Conservation (phyloP, 768 basidiomycete genomes). For the Agaricus blazei region DNA sequence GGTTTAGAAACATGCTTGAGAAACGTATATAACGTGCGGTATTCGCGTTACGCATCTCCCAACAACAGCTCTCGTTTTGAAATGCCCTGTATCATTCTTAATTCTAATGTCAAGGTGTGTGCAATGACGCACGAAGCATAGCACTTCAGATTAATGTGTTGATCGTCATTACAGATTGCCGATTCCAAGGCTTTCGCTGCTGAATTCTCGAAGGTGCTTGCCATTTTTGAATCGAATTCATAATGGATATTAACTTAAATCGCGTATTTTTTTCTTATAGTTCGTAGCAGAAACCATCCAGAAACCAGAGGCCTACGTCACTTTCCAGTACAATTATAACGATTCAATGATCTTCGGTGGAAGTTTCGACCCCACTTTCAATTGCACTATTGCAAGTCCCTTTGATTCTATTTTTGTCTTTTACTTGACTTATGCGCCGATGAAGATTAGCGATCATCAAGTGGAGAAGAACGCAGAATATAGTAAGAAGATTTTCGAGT, state of each 20-base stretch:
- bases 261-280: conserved; percentile 23
- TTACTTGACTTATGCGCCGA: conserved; percentile 25
- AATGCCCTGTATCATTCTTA: conserved; percentile 40
- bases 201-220: conserved; percentile 53
- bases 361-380: conserved; percentile 61
- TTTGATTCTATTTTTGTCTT: neutral
- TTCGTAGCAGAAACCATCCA: conserved; percentile 38
- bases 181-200: conserved; percentile 38
- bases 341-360: conserved; percentile 58
- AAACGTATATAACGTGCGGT: neutral
- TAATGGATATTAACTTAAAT: neutral
- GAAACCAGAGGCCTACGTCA: conserved; percentile 53
- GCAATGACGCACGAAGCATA: neutral
- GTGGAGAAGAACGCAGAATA: conserved; percentile 43
- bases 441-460: conserved; percentile 51
- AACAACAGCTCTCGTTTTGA: neutral
- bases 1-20: too few species aligned
- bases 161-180: conserved; percentile 19
- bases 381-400: conserved; percentile 48
- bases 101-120: conserved; percentile 39
- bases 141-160: neutral
- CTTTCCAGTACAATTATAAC: conserved; percentile 48
- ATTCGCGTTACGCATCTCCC: neutral
- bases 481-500: conserved; percentile 50
- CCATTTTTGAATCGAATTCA: neutral